Evolutionary conservation across 306 rosid genomes (phyloP), one percentile per base, ranked within the genome.

Genomic region (Corylus americana): DNA sequence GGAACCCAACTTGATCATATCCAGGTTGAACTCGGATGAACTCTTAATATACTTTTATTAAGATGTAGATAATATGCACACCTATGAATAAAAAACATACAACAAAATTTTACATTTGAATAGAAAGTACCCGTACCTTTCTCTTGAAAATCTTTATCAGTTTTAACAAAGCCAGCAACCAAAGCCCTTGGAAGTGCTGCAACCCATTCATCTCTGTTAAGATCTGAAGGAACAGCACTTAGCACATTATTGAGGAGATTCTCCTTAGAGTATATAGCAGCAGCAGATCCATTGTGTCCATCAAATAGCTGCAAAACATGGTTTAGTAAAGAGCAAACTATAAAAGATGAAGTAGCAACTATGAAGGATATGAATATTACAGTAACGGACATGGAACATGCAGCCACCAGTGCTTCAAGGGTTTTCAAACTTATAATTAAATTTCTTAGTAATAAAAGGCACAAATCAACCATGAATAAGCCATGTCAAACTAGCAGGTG

Each of bases 281-380:
- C 99, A 54, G 96, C 98, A 86, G 99, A 79, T 77, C 99, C 99
- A 70, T 96, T 96, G 86, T 96, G 99, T 82, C 99, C 99, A 77
- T 96, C 99, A 88, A 93, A 96, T 66, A 96, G 86, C 99, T 96
- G 98, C 73, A 85, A 80, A 77, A 88, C 79, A 64, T 17, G 47
- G 17, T 62, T 78, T 74, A 87, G 88, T 82, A 83, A 49, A 80
- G 75, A 67, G 74, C 31, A 77, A 76, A 77, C 73, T 58, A 51
- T 27, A 27, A 76, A 11, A 50, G 7, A 67, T 67, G 35, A 64
- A 64, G 37, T 44, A 58, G 67, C 77, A 77, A 74, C 67, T 55
- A 51, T 47, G 64, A 75, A 73, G 59, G 31, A 39, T 57, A 69
- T 53, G 13, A 61, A 7, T 55, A 31, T 70, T 71, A 47, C 62